Percentiles rank a stretch among this genome's conserved stretches.
phyloP scores from a whole-genome alignment of 75 land plant species.

The Selaginella moellendorffii region DNA sequence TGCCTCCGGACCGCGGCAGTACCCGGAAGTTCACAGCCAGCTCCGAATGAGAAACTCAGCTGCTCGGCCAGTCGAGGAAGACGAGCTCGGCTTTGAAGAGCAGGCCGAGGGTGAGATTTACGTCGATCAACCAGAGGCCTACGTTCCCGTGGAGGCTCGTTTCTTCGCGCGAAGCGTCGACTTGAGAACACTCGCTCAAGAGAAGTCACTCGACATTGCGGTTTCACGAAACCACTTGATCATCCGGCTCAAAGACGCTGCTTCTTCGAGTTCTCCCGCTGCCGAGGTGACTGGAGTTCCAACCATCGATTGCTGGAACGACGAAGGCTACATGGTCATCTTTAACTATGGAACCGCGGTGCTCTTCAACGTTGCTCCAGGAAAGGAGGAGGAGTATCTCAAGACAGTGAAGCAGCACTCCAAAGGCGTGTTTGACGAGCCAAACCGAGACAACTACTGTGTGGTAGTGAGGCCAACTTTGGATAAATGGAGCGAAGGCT shows the following conservation, averaged over 20 bases:
- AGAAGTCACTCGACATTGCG: background rate
- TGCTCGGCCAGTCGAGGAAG: background rate
- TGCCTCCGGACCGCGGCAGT: too few species aligned
- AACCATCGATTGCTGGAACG: background rate
- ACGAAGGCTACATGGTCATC: background rate
- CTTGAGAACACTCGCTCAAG: background rate
- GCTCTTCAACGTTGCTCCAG: background rate
- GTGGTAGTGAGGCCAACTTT: conserved; percentile 51
- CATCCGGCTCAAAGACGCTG: background rate
- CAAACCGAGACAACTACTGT: too few species aligned
- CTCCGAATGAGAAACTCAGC: too few species aligned
- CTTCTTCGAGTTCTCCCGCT: background rate
- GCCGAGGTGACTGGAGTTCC: background rate
- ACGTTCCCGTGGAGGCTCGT: background rate
- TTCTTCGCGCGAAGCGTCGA: background rate
- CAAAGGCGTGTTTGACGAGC: too few species aligned
- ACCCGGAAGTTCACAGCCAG: too few species aligned
- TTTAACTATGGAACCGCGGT: background rate
- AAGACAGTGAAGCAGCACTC: too few species aligned
- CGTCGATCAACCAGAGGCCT: background rate
- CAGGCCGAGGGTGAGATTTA: background rate
- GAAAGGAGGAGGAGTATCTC: background rate
- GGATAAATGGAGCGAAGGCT: conserved; percentile 71
- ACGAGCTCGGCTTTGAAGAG: background rate
- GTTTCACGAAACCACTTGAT: background rate